Base-by-base conservation (phyloP, 148 eudicot species). In the Dianthus caryophyllus region DNA sequence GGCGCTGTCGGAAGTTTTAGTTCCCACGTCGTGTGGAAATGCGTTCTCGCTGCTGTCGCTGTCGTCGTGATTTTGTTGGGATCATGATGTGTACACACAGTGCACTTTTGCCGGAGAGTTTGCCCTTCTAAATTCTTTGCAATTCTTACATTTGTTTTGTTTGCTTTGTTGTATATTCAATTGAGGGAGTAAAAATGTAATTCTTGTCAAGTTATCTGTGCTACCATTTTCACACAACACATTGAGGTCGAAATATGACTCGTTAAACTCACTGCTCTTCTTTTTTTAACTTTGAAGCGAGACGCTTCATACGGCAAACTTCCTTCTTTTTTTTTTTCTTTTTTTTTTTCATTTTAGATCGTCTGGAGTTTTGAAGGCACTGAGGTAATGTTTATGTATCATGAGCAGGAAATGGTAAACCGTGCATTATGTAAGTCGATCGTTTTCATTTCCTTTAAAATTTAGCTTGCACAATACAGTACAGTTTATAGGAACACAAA, bases 11-110 rank as follows among this genome's bases (percentile, higher is more conserved):
- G 61, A 63, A 73, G 61, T 75, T 62, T 75, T 14, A 67, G 25
- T 22, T 26, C 71, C 36, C 30, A 66, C 58, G 51, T 55, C 55
- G 12, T 79, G 16, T 85, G 82, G 89, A 49, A 72, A 8, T 64
- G 49, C 33, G 51, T 57, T 31, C 61, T 72, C 52, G 84, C 79
- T 59, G 64, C 78, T 73, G 30, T 84, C 60, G 47, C 75, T 67
- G 75, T 63, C 20, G 21, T 84, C 24, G 60, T 58, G 41, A 69
- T 52, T 65, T 77, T 67, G 31, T 77, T 81, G 17, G 73, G 77
- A 22, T 41, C 77, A 47, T 89, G 72, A 76, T 8, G 38, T n/a
- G 54, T 48, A 26, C 24, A 30, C 54, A 26, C 24, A 30, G 46
- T 49, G 6, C 56, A 51, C 49, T 26, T 46, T 26, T 39, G n/a